A percentile compares a stretch with the other conserved stretches of the same genome.
Conservation (phyloP, 179 eudicot species). For the Spergularia azorica region DNA sequence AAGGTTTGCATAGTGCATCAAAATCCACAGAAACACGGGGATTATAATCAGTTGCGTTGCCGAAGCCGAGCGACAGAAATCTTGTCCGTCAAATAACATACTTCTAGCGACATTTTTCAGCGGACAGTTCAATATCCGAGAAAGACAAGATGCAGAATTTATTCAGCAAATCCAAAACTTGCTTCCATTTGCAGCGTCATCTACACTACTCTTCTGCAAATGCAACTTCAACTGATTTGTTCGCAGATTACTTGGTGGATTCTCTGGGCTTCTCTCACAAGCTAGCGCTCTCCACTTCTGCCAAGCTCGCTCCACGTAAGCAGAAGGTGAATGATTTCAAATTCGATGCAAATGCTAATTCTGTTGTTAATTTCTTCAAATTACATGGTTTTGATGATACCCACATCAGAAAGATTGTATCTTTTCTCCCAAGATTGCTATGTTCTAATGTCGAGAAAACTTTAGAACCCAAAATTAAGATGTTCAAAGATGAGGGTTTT, state of each 20-base stretch:
- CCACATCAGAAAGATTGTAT: background rate
- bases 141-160: no score
- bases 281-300: conserved; percentile 17
- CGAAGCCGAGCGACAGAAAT: conserved; percentile 13
- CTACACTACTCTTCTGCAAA: background rate
- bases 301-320: conserved; percentile 1
- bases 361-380: background rate
- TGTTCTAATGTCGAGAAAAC: conserved; percentile 1
- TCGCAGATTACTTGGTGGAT: conserved; percentile 22
- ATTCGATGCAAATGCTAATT: background rate
- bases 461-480: conserved; percentile 5
- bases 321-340: background rate
- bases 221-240: background rate
- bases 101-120: no score
- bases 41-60: conserved; percentile 1
- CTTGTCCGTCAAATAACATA: no score
- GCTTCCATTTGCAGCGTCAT: no score
- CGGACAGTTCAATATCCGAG: no score
- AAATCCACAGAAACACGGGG: no score
- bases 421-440: background rate
- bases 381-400: background rate
- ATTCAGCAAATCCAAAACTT: no score
- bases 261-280: conserved; percentile 30
- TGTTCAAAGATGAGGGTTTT: background rate
- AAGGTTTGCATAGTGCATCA: no score